phyloP scores from a whole-genome alignment of 2,329 filamentous ascomycete species.

The Cyphellophora attinorum region DNA sequence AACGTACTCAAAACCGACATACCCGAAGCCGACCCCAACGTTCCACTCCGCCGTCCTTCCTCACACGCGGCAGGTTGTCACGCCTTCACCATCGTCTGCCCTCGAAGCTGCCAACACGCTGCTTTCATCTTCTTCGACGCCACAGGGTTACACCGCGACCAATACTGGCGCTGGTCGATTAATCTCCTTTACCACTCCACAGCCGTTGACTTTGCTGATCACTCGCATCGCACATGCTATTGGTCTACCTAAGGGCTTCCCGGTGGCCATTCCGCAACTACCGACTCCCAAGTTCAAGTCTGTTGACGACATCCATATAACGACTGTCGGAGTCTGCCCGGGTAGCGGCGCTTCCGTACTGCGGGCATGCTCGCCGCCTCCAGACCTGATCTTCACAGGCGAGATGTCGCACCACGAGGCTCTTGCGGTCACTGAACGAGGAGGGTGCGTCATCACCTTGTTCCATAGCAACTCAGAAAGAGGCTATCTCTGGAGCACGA shows the following conservation, averaged over 20 bases:
- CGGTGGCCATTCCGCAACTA: constrained; percentile 54
- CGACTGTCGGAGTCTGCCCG: constrained; percentile 74
- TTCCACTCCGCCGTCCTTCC: constrained; percentile 26
- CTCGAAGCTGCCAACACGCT: constrained; percentile 19
- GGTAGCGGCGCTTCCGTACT: constrained; percentile 71
- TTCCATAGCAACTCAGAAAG: constrained; percentile 94
- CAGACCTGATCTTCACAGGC: constrained; percentile 80
- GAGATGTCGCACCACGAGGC: constrained; percentile 93
- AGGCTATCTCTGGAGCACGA: constrained; percentile 63
- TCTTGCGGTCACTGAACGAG: constrained; percentile 73
- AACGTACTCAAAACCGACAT: constrained; percentile 31
- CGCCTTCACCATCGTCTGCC: constrained; percentile 33
- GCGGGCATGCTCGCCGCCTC: constrained; percentile 38
- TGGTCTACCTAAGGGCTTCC: constrained; percentile 57
- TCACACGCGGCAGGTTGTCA: constrained; percentile 46
- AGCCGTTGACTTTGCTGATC: constrained; percentile 49
- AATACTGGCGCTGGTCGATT: constrained; percentile 54
- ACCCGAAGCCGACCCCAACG: constrained; percentile 24
- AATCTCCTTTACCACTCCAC: constrained; percentile 43
- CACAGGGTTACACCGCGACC: constrained; percentile 25
- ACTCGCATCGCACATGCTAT: constrained; percentile 52
- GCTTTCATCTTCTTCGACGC: constrained; percentile 21
- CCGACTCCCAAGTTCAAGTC: constrained; percentile 24
- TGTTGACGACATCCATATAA: constrained; percentile 48
- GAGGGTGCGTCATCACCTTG: constrained; percentile 70